Evolutionary conservation across 202 grass and related monocot genomes (phyloP), one percentile per base, ranked within the genome.

Genomic region (Schoenoplectus tabernaemontani): DNA sequence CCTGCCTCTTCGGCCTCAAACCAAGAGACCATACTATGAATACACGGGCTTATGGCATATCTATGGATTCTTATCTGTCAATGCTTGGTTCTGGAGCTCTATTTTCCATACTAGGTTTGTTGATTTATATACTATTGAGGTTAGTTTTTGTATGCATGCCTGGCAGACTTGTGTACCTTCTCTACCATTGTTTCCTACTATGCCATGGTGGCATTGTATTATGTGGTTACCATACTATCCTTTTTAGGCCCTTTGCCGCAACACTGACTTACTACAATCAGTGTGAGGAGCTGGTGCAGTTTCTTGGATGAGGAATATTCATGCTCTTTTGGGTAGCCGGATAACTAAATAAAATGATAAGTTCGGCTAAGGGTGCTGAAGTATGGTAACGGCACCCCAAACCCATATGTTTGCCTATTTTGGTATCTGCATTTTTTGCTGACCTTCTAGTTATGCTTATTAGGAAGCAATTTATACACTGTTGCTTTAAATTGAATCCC

Each of bases 1-100:
- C 81, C 78, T 97, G 70, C 87, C 91, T 89, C 50, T 90, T 78
- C 93, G 87, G 60, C 86, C 87, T 79, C 87, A 94, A 57, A 92
- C 72, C 36, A 85, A 69, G 75, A 92, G 81, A 72, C 88, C 86
- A 38, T 90, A 87, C 57, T 97, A 94, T 19, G 91, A 97, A 86
- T 97, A 92, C 36, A 93, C 89, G 77, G 84, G 87, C 9, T 77
- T 97, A 36, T 97, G 91, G 91, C 91, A 97, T 88, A 93, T 97
- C 15, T 93, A 92, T 90, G 94, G 84, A 59, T 57, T 97, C 30
- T 70, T 97, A 79, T 92, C 91, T 37, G 90, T 97, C 59, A 97
- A 92, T 78, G 85, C 94, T 70, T 97, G 94, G 94, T 90, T 88
- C 59, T 97, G 91, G 91, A 97, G 94, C 82, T 83, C 84, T 78